Evolutionary conservation across 176 grass and related monocot genomes (phyloP).

Genomic region (Raddia guianensis): DNA sequence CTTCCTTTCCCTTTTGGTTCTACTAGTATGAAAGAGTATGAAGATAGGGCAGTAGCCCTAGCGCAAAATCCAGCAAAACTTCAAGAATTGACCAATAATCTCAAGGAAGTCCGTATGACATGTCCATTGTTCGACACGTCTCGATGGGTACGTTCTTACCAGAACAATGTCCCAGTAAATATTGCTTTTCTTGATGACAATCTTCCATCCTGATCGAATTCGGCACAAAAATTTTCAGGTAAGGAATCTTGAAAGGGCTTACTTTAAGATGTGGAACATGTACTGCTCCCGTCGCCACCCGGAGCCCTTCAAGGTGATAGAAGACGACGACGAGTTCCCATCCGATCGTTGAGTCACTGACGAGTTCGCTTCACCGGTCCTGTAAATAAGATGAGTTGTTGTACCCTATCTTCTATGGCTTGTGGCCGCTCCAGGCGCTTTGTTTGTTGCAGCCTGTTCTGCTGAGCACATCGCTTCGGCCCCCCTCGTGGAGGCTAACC

Average conservation of each 20-base stretch:
- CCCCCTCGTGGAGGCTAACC: slow-evolving; percentile 32
- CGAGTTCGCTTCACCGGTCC: slow-evolving; percentile 39
- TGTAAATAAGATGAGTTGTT: slow-evolving; percentile 68
- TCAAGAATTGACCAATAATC: slow-evolving; percentile 59
- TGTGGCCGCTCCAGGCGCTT: slow-evolving; percentile 35
- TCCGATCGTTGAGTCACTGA: slow-evolving; percentile 49
- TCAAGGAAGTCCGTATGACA: slow-evolving; percentile 70
- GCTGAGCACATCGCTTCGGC: slow-evolving; percentile 12
- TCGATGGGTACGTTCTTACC: slow-evolving; percentile 65
- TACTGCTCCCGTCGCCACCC: slow-evolving; percentile 55
- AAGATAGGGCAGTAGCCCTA: slow-evolving; percentile 72
- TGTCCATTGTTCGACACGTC: slow-evolving; percentile 82
- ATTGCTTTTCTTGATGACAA: not conserved
- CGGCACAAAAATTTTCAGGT: slow-evolving; percentile 48
- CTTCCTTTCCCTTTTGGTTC: slow-evolving; percentile 26
- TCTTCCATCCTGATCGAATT: not conserved
- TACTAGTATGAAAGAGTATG: slow-evolving; percentile 77
- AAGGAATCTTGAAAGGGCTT: slow-evolving; percentile 75
- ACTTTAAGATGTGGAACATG: slow-evolving; percentile 91
- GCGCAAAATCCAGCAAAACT: slow-evolving; percentile 69
- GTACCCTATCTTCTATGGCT: slow-evolving; percentile 47
- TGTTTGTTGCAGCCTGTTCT: slow-evolving; percentile 22
- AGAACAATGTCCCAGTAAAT: not conserved
- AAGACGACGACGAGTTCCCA: slow-evolving; percentile 65
- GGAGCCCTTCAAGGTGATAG: slow-evolving; percentile 75